These are phyloP conservation scores for Saturnispora besseyi DNA, from an alignment of 805 yeast species.

Conservation along the genomic window DNA sequence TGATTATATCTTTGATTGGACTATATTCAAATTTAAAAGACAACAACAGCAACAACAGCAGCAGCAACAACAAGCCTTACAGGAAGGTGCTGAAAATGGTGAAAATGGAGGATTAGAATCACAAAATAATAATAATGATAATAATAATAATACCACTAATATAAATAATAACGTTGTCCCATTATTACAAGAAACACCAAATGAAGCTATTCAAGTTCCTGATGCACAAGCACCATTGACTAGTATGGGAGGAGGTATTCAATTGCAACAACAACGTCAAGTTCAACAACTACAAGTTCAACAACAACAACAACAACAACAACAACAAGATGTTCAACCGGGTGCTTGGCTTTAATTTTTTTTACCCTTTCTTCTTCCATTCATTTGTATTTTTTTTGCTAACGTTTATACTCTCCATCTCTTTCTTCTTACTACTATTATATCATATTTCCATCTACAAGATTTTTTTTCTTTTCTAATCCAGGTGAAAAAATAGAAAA, in stretches of 20 bases:
- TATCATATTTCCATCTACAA: not conserved
- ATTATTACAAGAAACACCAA: conserved; percentile 25
- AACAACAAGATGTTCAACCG: conserved; percentile 15
- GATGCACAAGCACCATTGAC: conserved; percentile 18
- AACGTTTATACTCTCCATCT: conserved; percentile 1
- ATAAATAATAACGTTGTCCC: conserved; percentile 12
- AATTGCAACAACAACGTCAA: conserved; percentile 23
- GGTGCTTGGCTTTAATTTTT: conserved; percentile 22
- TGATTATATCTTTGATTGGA: conserved; percentile 97
- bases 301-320: conserved; percentile 22
- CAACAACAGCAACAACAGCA: conserved; percentile 35
- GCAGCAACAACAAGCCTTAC: conserved; percentile 18
- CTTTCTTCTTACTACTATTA: not conserved
- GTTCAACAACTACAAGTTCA: conserved; percentile 20
- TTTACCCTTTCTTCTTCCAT: not conserved
- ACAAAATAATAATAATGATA: conserved; percentile 6
- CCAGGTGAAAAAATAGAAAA: not conserved
- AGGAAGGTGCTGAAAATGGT: conserved; percentile 8
- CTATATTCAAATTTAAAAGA: conserved; percentile 68
- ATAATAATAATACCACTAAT: not conserved
- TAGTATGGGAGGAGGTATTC: conserved; percentile 5
- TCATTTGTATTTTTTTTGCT: conserved; percentile 1
- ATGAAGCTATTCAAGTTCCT: conserved; percentile 26
- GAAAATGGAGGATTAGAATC: conserved; percentile 14
- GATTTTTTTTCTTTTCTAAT: not conserved